Conservation (phyloP, 2,329 filamentous ascomycete species). For the Phyllosticta ampelicida region DNA sequence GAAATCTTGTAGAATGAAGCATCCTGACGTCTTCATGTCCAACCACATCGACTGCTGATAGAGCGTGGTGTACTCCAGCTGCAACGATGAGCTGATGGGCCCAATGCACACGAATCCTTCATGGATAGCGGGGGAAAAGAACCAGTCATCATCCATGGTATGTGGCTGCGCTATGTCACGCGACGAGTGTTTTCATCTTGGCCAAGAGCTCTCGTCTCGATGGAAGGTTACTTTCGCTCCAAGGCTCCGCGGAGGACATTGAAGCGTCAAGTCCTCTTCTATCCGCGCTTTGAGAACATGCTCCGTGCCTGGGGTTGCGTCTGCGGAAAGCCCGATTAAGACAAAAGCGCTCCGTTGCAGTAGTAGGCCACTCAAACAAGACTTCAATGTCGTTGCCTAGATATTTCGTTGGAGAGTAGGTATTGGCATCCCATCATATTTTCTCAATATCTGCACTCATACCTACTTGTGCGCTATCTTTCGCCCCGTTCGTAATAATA, state of each 20-base stretch:
- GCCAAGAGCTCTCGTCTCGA: background rate
- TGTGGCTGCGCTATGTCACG: background rate
- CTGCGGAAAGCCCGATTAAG: too few relatives aligned
- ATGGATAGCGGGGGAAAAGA: background rate
- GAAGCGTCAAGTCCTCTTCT: background rate
- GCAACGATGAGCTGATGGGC: background rate
- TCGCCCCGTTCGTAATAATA: too few relatives aligned
- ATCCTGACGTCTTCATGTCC: background rate
- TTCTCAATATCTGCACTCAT: too few relatives aligned
- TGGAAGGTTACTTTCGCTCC: background rate
- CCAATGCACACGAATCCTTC: background rate
- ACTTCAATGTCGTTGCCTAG: too few relatives aligned
- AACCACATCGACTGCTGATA: background rate
- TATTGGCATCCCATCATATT: too few relatives aligned
- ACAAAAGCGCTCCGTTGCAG: too few relatives aligned
- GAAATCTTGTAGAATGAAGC: background rate
- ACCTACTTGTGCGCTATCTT: too few relatives aligned
- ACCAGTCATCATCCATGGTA: background rate
- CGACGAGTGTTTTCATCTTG: background rate
- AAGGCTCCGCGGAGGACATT: background rate
- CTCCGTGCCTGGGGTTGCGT: background rate
- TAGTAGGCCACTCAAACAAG: too few relatives aligned
- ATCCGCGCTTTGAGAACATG: background rate
- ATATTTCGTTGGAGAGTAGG: too few relatives aligned
- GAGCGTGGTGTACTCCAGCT: background rate